A percentile compares a stretch with the other conserved stretches of the same genome.
Conservation (phyloP, 2,329 filamentous ascomycete genomes). For the Diplocarpon rosae region DNA sequence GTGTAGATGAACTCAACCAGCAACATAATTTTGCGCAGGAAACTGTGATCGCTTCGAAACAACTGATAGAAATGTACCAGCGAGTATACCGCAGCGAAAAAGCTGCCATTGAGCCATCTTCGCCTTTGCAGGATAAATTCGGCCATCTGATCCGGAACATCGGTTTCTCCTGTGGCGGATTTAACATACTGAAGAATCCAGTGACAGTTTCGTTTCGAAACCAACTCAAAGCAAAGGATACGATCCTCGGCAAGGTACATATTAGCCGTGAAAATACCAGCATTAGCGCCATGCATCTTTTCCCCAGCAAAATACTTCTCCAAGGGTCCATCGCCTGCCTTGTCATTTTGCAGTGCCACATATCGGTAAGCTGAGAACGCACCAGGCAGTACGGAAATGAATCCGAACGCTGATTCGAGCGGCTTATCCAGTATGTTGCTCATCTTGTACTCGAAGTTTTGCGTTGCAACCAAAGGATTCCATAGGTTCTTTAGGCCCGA, state of each 20-base stretch:
- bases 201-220: constrained; percentile 92
- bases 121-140: constrained; percentile 92
- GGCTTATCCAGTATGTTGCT: constrained; percentile 98
- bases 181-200: constrained; percentile 99
- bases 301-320: constrained; percentile 97
- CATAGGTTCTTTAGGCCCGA: constrained; percentile 74
- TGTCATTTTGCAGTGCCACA: constrained; percentile 90
- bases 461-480: constrained; percentile 88
- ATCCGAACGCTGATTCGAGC: constrained; percentile 91
- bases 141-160: constrained; percentile 87
- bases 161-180: constrained; percentile 90
- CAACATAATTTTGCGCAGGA: constrained; percentile 79
- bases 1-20: constrained; percentile 91
- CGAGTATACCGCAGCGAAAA: constrained; percentile 95
- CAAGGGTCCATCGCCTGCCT: constrained; percentile 81
- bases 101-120: constrained; percentile 95
- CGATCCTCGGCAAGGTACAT: constrained; percentile 99
- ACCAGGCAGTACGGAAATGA: constrained; percentile 92
- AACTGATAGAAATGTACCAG: constrained; percentile 94
- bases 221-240: constrained; percentile 96
- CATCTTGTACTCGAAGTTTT: constrained; percentile 99
- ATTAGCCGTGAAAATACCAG: constrained; percentile 95
- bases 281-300: constrained; percentile 79
- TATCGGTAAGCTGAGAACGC: constrained; percentile 98
- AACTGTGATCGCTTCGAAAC: constrained; percentile 83